Conservation (phyloP, 352 stramenopile species). For the Phytophthora pluvialis region DNA sequence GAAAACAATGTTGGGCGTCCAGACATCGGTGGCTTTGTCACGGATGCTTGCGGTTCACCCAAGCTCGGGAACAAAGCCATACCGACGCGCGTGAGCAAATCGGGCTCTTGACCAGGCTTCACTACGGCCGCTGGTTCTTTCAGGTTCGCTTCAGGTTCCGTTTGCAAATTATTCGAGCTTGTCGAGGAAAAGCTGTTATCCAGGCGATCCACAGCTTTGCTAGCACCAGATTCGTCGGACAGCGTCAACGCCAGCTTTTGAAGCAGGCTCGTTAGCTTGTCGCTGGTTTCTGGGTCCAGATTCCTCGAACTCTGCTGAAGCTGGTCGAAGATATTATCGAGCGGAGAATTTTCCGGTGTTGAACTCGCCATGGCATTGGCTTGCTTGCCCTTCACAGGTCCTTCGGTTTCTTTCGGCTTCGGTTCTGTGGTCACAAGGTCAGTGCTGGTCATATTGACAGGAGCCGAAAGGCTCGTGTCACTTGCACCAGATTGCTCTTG, state of each 20-base stretch:
- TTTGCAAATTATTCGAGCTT: slow-evolving; percentile 2
- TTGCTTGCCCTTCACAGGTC: background rate
- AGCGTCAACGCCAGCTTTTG: slow-evolving; percentile 32
- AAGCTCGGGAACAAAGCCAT: slow-evolving; percentile 39
- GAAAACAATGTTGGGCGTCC: slow-evolving; percentile 31
- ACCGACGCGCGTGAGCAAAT: slow-evolving; percentile 36
- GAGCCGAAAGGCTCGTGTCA: background rate
- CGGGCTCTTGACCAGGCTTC: slow-evolving; percentile 20
- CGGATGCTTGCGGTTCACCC: slow-evolving; percentile 12
- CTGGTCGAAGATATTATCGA: slow-evolving; percentile 34
- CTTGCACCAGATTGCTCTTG: slow-evolving; percentile 7
- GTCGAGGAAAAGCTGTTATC: slow-evolving; percentile 26
- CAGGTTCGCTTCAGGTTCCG: background rate
- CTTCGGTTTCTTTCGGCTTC: background rate
- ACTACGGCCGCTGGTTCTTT: slow-evolving; percentile 2
- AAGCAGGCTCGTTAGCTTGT: slow-evolving; percentile 33
- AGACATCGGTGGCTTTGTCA: slow-evolving; percentile 28
- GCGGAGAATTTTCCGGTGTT: background rate
- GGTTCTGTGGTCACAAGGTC: background rate
- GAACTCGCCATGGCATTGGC: background rate
- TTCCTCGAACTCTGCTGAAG: slow-evolving; percentile 37
- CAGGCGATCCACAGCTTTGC: slow-evolving; percentile 35
- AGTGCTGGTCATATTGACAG: background rate
- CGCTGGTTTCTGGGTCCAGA: slow-evolving; percentile 34
- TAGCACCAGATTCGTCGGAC: slow-evolving; percentile 23